Conservation (phyloP, 208 protist species). For the Leishmania martiniquensis region DNA sequence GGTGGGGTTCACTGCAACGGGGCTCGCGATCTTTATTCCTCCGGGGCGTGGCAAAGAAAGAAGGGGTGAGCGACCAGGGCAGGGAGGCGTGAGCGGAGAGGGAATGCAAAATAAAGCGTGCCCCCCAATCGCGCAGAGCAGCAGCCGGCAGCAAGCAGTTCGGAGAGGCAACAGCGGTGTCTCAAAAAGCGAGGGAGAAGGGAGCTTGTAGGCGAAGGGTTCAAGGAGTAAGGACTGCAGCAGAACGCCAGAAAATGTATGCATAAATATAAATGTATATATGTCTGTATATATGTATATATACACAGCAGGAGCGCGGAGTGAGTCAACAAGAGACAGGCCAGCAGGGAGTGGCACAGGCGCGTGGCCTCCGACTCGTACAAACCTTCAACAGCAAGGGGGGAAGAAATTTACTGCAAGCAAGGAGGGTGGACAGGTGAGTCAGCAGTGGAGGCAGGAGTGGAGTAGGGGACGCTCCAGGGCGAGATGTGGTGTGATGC, state of each 20-base stretch:
- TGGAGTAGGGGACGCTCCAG: background rate
- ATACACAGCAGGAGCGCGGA: background rate
- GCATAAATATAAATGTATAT: background rate
- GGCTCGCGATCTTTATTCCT: background rate
- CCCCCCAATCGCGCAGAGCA: background rate
- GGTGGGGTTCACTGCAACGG: background rate
- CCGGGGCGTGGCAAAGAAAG: background rate
- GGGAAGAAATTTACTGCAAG: background rate
- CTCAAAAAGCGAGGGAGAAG: background rate
- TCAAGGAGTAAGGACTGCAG: background rate
- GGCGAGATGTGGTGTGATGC: background rate
- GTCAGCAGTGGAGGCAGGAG: background rate
- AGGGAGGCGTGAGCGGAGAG: background rate
- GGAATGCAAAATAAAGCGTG: background rate
- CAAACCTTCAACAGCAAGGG: background rate
- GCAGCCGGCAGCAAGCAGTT: background rate
- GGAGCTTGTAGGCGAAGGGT: background rate
- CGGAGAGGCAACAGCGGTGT: background rate
- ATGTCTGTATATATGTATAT: background rate
- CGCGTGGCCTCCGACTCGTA: background rate
- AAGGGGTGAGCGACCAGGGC: background rate
- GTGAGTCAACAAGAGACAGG: background rate
- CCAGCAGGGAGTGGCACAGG: slow-evolving; percentile 1
- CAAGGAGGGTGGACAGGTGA: background rate
- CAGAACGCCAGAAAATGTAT: background rate